These are phyloP conservation scores for Asclepias syriaca DNA, from an alignment of 257 asterid genomes.

Conservation along the genomic window DNA sequence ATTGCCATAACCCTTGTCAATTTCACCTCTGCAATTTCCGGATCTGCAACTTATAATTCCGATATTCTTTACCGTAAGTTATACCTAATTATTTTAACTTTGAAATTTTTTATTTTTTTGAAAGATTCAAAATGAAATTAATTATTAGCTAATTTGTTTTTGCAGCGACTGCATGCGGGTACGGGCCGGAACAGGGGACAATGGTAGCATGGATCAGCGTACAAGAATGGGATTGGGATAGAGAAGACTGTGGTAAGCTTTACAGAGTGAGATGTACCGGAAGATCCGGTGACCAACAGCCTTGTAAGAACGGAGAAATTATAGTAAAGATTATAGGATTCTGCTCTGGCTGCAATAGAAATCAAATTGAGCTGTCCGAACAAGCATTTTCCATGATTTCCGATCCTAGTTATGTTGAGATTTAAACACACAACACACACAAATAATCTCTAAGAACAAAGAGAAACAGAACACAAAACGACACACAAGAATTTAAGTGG, in stretches of 20 bases:
- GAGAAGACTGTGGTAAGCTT: neutral
- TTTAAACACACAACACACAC: too few relatives aligned
- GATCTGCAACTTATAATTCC: neutral
- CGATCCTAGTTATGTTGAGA: neutral
- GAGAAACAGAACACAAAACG: too few relatives aligned
- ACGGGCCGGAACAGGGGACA: slow-evolving; percentile 1
- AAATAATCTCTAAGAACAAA: too few relatives aligned
- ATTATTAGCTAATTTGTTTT: neutral
- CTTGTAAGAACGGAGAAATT: neutral
- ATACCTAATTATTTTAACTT: too few relatives aligned
- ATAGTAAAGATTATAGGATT: neutral
- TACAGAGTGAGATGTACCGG: neutral
- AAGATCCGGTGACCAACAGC: neutral
- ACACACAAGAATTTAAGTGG: too few relatives aligned
- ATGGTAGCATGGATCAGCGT: neutral
- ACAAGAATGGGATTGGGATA: neutral
- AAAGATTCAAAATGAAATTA: too few relatives aligned
- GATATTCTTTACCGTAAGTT: slow-evolving; percentile 5
- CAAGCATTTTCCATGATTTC: slow-evolving; percentile 3
- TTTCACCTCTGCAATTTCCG: slow-evolving; percentile 2
- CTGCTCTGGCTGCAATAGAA: neutral
- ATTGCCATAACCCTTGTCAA: neutral
- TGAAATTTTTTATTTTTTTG: too few relatives aligned
- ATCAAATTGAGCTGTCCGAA: neutral
- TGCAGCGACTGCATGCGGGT: slow-evolving; percentile 4